Evolutionary conservation across 441 rosid genomes (phyloP), one percentile per base, ranked within the genome.

Genomic region (Mallotus japonicus): DNA sequence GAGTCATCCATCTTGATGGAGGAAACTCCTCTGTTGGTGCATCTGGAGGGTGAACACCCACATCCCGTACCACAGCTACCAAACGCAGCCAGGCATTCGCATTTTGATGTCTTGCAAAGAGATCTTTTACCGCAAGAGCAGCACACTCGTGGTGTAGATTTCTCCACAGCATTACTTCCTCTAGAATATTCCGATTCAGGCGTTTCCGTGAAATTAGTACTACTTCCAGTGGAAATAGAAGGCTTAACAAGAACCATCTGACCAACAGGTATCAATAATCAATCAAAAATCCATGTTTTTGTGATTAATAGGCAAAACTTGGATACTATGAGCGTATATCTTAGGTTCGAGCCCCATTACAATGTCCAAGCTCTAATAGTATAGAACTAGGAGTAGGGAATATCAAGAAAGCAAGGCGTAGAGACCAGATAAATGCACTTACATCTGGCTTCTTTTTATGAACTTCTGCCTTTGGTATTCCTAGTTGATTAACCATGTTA

Each of bases 101-200:
- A 93, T 76, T 86, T 90, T 17, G 70, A 75, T 3, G 96, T 91
- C 85, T 91, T 93, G 82, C 97, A 93, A 72, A 83, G 75, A 17
- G 97, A 93, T 73, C 80, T 88, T 78, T 79, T 91, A 78, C 92
- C 82, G 75, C 97, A 93, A 42, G 94, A 88, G 82, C 98, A 90
- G 84, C 98, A 91, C 17, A 65, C 77, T 10, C 68, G 76, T 20
- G 79, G 77, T 72, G 60, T 67, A 47, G 62, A 79, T 77, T 79
- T 71, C 74, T 74, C 83, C 14, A 75, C 55, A 46, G 65, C 77
- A 73, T 46, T 17, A 65, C 50, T 67, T 77, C 78, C 85, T 58
- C 76, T 80, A 49, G 80, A 82, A 67, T 55, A 49, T 71, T 86
- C 87, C 5, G 75, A 73, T 81, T 77, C 78, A 75, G 81, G 72